Base-by-base conservation (phyloP, 2,329 filamentous ascomycete genomes). In the Herpotrichia juniperi region DNA sequence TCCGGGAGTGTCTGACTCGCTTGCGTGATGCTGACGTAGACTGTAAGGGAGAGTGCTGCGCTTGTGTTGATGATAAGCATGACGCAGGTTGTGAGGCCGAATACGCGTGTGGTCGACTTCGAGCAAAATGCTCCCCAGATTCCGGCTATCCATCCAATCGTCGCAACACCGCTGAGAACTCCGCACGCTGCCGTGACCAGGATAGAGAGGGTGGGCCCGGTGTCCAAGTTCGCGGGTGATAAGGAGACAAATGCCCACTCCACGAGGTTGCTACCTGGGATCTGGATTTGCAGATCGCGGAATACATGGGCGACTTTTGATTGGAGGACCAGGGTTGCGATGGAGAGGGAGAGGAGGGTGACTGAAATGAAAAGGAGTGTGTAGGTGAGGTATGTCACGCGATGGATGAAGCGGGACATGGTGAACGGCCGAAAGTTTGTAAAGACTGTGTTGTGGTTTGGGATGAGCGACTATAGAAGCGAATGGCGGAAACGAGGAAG, bases 191-290 rank as follows among this genome's bases (percentile, higher is more conserved):
- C 53, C 8, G 26, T 37, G 8, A 53, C 34, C 7, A 51, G 45
- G 11, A 51, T 57, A 10, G 46, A 46, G 3, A 44, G 39, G 9
- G 46, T 46, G 1, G 56, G 53, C 10, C 58, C 56, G 4, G 12
- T 14, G 42, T 57, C 51, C 7, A 61, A 37, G 30, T 57, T 49
- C 11, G n/a, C 19, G 7, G 58, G 56, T 14, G 46, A 48, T 35
- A 58, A 25, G 5, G 40, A 31, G 1, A 61, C 39, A 26, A 54
- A 61, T n/a, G 43, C 17, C 48, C 51, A 59, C 47, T 61, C 58
- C 28, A 47, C 56, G 8, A 58, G 24, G 19, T 45, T 53, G 8
- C 50, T 51, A 5, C 47, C 47, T 12, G 58, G 58, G 12, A 50
- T 48, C 25, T 61, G 58, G 16, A 58, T 30, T n/a, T 16, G 9